Evolutionary conservation across 345 rosid species (phyloP).

Genomic region (Eucalyptus marginata): DNA sequence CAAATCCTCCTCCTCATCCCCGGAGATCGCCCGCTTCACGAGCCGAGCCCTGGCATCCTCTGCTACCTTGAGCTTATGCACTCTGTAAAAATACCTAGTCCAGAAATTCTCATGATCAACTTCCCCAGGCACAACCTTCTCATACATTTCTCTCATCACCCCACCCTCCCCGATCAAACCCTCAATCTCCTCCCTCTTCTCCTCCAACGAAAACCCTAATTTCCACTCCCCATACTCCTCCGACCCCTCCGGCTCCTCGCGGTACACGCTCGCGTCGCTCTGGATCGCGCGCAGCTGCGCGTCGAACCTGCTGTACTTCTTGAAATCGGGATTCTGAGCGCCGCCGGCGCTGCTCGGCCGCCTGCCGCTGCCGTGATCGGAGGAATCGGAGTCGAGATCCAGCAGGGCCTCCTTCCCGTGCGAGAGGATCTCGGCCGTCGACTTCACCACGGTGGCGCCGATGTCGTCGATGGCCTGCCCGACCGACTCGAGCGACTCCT

Average conservation of each 20-base stretch:
- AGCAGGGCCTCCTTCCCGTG: constrained; percentile 43
- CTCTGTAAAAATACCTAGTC: constrained; percentile 50
- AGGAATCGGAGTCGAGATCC: constrained; percentile 9
- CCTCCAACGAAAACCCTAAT: constrained; percentile 36
- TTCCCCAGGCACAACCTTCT: constrained; percentile 20
- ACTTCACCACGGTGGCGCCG: constrained; percentile 62
- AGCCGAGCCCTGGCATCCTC: constrained; percentile 68
- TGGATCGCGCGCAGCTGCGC: constrained; percentile 44
- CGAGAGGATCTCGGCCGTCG: constrained; percentile 59
- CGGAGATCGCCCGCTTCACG: constrained; percentile 40
- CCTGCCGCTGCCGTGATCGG: not conserved
- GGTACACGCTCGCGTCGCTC: constrained; percentile 31
- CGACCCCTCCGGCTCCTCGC: constrained; percentile 43
- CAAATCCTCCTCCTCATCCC: constrained; percentile 63
- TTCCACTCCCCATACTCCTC: constrained; percentile 43
- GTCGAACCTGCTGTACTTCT: constrained; percentile 60
- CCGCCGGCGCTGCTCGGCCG: not conserved
- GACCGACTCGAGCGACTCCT: constrained; percentile 24
- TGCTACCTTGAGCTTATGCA: constrained; percentile 36
- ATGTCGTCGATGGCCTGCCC: constrained; percentile 82
- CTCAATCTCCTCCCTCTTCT: constrained; percentile 26
- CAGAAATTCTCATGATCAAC: constrained; percentile 47
- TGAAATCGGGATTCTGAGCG: not conserved
- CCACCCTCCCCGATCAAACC: constrained; percentile 15
- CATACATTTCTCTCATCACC: constrained; percentile 23